Conservation (phyloP, 257 asterid genomes). For the Fraxinus quadrangulata region DNA sequence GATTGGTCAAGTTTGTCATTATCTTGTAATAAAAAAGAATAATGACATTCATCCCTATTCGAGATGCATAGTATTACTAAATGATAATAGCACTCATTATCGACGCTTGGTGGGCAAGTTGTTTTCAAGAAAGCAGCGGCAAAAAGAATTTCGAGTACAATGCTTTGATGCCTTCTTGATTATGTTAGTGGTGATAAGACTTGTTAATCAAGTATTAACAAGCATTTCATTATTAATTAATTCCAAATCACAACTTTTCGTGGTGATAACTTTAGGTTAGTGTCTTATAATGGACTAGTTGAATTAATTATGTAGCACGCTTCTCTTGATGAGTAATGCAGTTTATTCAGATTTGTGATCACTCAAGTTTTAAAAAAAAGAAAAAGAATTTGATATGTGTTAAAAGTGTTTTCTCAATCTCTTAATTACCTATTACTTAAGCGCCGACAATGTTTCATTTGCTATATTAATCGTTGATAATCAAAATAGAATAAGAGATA, state of each 20-base stretch:
- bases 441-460: no score
- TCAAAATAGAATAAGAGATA: no score
- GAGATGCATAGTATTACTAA: no score
- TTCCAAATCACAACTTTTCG: not conserved
- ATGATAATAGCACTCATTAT: constrained; percentile 23
- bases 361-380: not conserved
- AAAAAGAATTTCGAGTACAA: constrained; percentile 20
- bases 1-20: constrained; percentile 17
- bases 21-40: constrained; percentile 31
- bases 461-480: no score
- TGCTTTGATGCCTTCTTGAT: constrained; percentile 25
- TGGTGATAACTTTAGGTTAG: not conserved
- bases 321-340: not conserved
- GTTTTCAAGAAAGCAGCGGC: constrained; percentile 33
- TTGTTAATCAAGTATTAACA: not conserved
- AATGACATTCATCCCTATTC: no score
- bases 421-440: no score
- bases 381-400: no score
- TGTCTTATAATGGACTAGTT: not conserved
- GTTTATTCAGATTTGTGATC: not conserved
- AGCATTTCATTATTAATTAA: not conserved
- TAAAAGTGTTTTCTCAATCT: not conserved
- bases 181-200: not conserved
- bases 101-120: constrained; percentile 34
- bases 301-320: not conserved